phyloP scores from a whole-genome alignment of 257 asterid species.

The Ligustrum vulgare region DNA sequence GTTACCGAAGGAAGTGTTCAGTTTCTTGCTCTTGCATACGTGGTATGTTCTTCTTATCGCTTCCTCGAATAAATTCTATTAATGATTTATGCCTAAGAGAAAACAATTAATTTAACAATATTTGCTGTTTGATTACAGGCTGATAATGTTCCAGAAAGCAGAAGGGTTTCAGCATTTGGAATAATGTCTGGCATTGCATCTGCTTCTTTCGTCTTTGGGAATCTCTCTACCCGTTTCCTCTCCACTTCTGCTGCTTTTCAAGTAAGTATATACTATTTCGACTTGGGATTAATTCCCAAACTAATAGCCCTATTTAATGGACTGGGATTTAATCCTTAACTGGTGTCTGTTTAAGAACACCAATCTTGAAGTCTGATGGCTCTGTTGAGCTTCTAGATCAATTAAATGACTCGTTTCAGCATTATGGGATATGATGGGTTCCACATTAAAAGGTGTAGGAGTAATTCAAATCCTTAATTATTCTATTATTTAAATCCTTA shows the following conservation, averaged over 20 bases:
- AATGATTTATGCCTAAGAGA: background rate
- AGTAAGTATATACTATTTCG: conserved; percentile 9
- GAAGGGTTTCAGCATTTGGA: conserved; percentile 41
- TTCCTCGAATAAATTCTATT: background rate
- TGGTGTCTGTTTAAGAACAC: too few species aligned
- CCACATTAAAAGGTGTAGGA: too few species aligned
- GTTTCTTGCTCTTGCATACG: conserved; percentile 45
- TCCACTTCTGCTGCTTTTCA: conserved; percentile 45
- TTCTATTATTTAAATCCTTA: too few species aligned
- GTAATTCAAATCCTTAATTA: too few species aligned
- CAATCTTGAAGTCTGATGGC: too few species aligned
- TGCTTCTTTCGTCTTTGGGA: conserved; percentile 50
- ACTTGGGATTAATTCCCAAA: too few species aligned
- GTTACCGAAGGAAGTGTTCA: conserved; percentile 46
- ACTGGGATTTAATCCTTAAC: too few species aligned
- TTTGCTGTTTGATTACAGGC: conserved; percentile 31
- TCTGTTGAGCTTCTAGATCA: too few species aligned
- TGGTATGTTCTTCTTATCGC: conserved; percentile 26
- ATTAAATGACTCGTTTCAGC: too few species aligned
- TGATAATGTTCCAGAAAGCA: conserved; percentile 40
- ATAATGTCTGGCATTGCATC: conserved; percentile 45
- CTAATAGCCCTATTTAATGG: too few species aligned
- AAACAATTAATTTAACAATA: background rate
- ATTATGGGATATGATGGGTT: too few species aligned
- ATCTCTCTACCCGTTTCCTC: conserved; percentile 42